Conservation (phyloP, 495 filamentous ascomycete species). For the Mytilinidion resinicola region DNA sequence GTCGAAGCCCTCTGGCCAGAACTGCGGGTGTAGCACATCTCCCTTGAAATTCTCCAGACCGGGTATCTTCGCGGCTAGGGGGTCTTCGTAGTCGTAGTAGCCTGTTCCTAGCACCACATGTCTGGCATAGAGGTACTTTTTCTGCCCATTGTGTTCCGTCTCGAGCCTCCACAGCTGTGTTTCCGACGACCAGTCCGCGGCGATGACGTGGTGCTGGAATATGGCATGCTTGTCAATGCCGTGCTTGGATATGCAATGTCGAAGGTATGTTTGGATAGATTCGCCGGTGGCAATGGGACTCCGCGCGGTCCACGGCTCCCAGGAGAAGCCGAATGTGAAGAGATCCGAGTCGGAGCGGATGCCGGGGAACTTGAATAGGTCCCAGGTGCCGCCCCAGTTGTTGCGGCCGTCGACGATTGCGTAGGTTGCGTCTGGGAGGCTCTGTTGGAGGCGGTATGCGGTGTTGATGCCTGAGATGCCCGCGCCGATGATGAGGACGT, state of each 20-base stretch:
- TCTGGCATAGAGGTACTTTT: slow-evolving; percentile 29
- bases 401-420: slow-evolving; percentile 30
- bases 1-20: slow-evolving; percentile 44
- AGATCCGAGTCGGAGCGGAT: slow-evolving; percentile 30
- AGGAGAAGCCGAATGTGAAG: slow-evolving; percentile 29
- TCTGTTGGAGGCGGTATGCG: slow-evolving; percentile 59
- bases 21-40: slow-evolving; percentile 54
- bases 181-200: slow-evolving; percentile 54
- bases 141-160: slow-evolving; percentile 45
- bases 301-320: slow-evolving; percentile 34
- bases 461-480: slow-evolving; percentile 74
- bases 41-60: slow-evolving; percentile 54
- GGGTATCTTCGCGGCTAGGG: slow-evolving; percentile 47
- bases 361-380: slow-evolving; percentile 30
- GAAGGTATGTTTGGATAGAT: slow-evolving; percentile 57
- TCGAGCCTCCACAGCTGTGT: slow-evolving; percentile 56
- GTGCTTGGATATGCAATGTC: slow-evolving; percentile 49
- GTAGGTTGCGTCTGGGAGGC: slow-evolving; percentile 47
- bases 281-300: slow-evolving; percentile 56
- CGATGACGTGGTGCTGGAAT: slow-evolving; percentile 50
- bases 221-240: slow-evolving; percentile 59
- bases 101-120: slow-evolving; percentile 29
- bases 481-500: slow-evolving; percentile 66
- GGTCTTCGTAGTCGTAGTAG: slow-evolving; percentile 29
- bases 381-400: slow-evolving; percentile 28